Conservation (phyloP, 1,139 yeast genomes). For the Hemisphaericaspora xylofermentans region DNA sequence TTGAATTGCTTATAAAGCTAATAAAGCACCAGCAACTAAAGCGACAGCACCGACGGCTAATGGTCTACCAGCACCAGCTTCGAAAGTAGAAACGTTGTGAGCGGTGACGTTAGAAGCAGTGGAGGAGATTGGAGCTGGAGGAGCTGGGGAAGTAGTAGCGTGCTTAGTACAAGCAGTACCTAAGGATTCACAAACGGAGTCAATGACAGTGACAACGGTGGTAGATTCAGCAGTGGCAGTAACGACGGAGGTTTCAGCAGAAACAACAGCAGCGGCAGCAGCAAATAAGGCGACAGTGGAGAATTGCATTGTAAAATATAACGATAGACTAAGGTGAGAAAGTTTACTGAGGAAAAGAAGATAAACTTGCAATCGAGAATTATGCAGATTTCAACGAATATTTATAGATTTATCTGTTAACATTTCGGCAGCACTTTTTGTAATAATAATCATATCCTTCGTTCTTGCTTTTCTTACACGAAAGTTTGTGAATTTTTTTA, state of each 20-base stretch:
- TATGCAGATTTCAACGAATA: too few relatives aligned
- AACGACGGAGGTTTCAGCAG: slow-evolving; percentile 18
- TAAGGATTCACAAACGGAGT: slow-evolving; percentile 11
- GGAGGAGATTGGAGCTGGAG: slow-evolving; percentile 4
- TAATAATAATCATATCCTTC: too few relatives aligned
- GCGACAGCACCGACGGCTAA: slow-evolving; percentile 50
- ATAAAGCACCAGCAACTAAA: slow-evolving; percentile 53
- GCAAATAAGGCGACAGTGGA: slow-evolving; percentile 47
- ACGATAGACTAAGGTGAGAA: slow-evolving; percentile 24
- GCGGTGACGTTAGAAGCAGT: slow-evolving; percentile 40
- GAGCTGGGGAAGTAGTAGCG: background rate
- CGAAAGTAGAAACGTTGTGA: slow-evolving; percentile 37
- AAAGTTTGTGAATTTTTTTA: too few relatives aligned
- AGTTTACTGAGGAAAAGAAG: background rate
- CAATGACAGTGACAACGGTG: slow-evolving; percentile 38
- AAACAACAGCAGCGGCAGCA: slow-evolving; percentile 34
- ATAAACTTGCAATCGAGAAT: background rate
- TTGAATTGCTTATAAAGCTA: slow-evolving; percentile 41
- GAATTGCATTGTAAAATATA: slow-evolving; percentile 40
- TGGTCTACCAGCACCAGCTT: slow-evolving; percentile 38
- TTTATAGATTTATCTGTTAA: too few relatives aligned
- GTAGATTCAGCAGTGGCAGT: slow-evolving; percentile 26
- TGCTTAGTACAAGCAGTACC: slow-evolving; percentile 7
- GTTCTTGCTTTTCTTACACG: too few relatives aligned
- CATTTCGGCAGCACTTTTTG: too few relatives aligned